phyloP scores from a whole-genome alignment of 2,329 filamentous ascomycete species.

The Niveomyces coronatus region DNA sequence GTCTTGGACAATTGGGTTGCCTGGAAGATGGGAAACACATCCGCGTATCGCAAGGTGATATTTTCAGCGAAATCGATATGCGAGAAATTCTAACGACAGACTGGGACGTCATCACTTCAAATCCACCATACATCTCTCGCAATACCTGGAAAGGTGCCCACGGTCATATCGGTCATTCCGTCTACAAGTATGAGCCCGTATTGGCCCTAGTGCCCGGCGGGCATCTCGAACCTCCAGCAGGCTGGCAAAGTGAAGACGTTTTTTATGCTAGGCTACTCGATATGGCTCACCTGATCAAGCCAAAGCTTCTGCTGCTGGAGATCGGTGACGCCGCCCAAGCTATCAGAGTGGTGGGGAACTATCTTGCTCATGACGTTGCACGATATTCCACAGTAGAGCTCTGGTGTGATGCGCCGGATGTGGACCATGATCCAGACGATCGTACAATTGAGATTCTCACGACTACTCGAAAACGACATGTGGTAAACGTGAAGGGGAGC shows the following conservation, averaged over 20 bases:
- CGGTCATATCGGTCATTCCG: slow-evolving; percentile 53
- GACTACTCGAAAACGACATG: slow-evolving; percentile 9
- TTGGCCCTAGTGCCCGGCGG: slow-evolving; percentile 58
- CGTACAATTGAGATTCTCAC: slow-evolving; percentile 12
- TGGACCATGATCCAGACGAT: slow-evolving; percentile 19
- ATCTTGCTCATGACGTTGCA: slow-evolving; percentile 19
- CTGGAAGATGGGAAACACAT: slow-evolving; percentile 19
- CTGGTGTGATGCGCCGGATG: slow-evolving; percentile 59
- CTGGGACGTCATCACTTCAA: slow-evolving; percentile 66
- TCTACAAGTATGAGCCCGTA: slow-evolving; percentile 71
- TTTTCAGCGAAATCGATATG: slow-evolving; percentile 36
- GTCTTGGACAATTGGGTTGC: slow-evolving; percentile 15
- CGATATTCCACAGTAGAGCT: slow-evolving; percentile 43
- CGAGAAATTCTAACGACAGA: slow-evolving; percentile 13
- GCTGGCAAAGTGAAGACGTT: slow-evolving; percentile 33
- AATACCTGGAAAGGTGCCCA: slow-evolving; percentile 27
- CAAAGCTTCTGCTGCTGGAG: slow-evolving; percentile 56
- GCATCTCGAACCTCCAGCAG: slow-evolving; percentile 18
- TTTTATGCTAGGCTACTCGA: slow-evolving; percentile 61
- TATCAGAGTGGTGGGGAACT: slow-evolving; percentile 45
- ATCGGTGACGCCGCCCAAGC: slow-evolving; percentile 63
- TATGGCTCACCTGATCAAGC: slow-evolving; percentile 37
- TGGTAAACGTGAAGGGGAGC: slow-evolving; percentile 32
- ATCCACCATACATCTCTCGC: slow-evolving; percentile 82
- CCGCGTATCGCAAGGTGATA: slow-evolving; percentile 36